A percentile compares a stretch with the other conserved stretches of the same genome.
Evolutionary conservation across 176 grass and related monocot genomes (phyloP).

Genomic region (Echinochloa phyllopogon): DNA sequence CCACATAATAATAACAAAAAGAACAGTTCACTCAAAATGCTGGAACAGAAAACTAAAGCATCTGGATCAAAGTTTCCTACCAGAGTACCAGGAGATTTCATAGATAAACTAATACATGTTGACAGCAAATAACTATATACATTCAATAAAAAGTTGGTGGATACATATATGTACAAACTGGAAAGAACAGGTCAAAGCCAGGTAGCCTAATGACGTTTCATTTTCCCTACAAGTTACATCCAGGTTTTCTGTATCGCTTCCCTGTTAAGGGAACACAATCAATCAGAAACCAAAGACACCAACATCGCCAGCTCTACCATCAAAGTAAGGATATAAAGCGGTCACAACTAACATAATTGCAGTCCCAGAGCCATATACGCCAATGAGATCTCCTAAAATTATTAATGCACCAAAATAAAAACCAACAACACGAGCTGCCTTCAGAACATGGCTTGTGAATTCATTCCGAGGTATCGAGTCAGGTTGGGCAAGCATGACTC

Average conservation of each 20-base stretch:
- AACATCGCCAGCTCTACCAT: background rate
- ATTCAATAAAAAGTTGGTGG: background rate
- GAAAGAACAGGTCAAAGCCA: background rate
- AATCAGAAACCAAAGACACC: background rate
- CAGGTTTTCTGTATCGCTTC: background rate
- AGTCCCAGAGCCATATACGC: background rate
- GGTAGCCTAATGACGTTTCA: background rate
- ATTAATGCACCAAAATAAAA: background rate
- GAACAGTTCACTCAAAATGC: too few species aligned
- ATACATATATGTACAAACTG: background rate
- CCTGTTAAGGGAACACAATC: background rate
- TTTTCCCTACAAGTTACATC: background rate
- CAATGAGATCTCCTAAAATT: background rate
- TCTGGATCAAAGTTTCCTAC: too few species aligned
- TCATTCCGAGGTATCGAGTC: background rate
- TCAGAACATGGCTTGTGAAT: background rate
- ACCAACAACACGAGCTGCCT: slow-evolving; percentile 12
- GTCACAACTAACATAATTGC: background rate
- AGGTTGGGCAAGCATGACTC: background rate
- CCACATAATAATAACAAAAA: too few species aligned
- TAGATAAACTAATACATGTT: too few species aligned
- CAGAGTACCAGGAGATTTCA: too few species aligned
- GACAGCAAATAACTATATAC: too few species aligned
- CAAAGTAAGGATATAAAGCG: background rate
- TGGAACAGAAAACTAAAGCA: too few species aligned